A percentile compares a stretch with the other conserved stretches of the same genome.
phyloP scores from a whole-genome alignment of 441 rosid species.

The Adansonia rubrostipa region DNA sequence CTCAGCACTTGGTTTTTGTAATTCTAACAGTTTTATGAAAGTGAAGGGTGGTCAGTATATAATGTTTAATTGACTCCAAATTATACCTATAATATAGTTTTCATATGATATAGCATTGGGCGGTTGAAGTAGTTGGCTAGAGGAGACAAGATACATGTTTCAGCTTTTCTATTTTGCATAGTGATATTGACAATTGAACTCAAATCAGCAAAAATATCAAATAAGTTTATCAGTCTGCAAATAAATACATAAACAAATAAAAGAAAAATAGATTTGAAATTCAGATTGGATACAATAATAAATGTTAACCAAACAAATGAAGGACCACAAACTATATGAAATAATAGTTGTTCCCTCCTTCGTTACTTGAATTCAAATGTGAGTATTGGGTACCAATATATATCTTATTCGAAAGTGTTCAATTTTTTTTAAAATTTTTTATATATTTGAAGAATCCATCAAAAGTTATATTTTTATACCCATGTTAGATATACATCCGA shows the following conservation, averaged over 20 bases:
- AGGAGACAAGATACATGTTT: not conserved
- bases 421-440: no score
- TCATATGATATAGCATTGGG: not conserved
- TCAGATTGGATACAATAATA: not conserved
- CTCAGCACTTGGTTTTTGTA: not conserved
- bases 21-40: not conserved
- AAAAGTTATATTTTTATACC: no score
- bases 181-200: not conserved
- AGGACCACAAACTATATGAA: conserved; percentile 12
- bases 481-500: no score
- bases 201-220: not conserved
- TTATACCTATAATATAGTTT: not conserved
- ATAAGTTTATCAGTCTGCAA: not conserved
- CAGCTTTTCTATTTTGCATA: not conserved
- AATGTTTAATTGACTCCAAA: not conserved
- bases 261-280: not conserved
- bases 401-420: no score
- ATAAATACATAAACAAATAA: not conserved
- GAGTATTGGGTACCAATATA: no score
- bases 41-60: not conserved
- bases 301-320: conserved; percentile 2
- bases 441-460: no score
- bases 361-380: no score
- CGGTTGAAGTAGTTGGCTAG: not conserved
- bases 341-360: conserved; percentile 15